These are phyloP conservation scores for Neurospora cerealis DNA, from an alignment of 495 filamentous ascomycete genomes.

Conservation along the genomic window DNA sequence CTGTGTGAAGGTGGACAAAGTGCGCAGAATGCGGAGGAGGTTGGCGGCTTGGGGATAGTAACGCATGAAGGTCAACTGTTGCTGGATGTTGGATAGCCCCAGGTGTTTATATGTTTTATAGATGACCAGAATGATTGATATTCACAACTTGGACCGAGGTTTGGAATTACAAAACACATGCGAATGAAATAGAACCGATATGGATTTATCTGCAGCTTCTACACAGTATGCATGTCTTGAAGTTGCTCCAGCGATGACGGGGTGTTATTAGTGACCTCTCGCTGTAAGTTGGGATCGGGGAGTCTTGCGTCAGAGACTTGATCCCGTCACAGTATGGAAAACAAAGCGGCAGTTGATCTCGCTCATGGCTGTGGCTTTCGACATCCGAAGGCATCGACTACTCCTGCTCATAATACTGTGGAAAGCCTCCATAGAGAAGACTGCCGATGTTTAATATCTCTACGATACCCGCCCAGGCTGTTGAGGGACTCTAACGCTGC, in stretches of 20 bases:
- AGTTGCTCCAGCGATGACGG: neutral
- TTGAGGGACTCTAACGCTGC: neutral
- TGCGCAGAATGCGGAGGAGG: constrained; percentile 41
- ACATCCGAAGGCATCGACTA: neutral
- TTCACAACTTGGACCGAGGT: neutral
- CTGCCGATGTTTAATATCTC: neutral
- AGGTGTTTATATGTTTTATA: neutral
- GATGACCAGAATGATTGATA: neutral
- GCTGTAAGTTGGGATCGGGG: neutral
- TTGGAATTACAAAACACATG: neutral
- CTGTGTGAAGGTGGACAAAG: constrained; percentile 26
- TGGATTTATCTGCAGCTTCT: neutral
- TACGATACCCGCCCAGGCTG: neutral
- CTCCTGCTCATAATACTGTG: neutral
- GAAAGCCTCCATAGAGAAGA: neutral
- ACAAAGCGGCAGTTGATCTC: neutral
- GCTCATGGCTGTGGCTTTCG: neutral
- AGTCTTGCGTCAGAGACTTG: neutral
- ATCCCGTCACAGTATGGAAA: neutral
- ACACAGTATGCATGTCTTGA: neutral
- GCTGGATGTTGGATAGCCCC: neutral
- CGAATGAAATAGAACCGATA: neutral
- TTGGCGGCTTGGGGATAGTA: constrained; percentile 35
- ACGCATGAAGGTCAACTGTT: constrained; percentile 40
- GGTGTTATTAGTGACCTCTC: neutral